Evolutionary conservation across 1,139 yeast genomes (phyloP), one percentile per base, ranked within the genome.

Genomic region (Geotrichum citri-aurantii): DNA sequence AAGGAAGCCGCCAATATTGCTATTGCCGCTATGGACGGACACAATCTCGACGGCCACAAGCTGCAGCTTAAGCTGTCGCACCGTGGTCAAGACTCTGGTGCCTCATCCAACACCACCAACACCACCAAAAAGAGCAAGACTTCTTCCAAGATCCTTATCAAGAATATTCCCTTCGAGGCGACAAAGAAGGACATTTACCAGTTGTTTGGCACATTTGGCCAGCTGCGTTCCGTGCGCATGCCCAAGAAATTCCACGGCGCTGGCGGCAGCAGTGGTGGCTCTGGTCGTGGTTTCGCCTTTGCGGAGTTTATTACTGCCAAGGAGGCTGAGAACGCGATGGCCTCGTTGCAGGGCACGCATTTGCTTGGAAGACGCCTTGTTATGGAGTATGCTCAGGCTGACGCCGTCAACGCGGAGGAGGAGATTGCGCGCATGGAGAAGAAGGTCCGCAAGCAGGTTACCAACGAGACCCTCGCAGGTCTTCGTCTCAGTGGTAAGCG

Each of bases 241-340:
- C 99, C 99, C 31, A 88, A 88, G 81, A 95, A 95, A 73, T 91
- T 92, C 77, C 95, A 93, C 79, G 88, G 87, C 71, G 19, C 49
- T 42, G 55, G 55, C 26, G 55, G 42, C 79, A 88, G 87, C 71
- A 11, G 42, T 42, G 55, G 55, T 37, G 55, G 42, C 26, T 82
- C 92, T 42, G 96, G 97, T 17, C 84, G 99, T 72, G 99, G 99
- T 71, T 93, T 93, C 77, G 99, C 99, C 0, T 93, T 93, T 73
- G 97, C 95, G 53, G 99, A 93, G 73, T 95, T 88, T 69, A 78
- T 87, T 21, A 78, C 95, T 52, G 80, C 90, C 48, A 89, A 91
- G 73, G 99, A 93, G 73, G 98, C 99, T 1, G 96, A 88, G 71
- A 84, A 79, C 70, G 99, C 98, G n/a, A 88, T 93, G 92, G 85